Percentiles rank a stretch among this genome's conserved stretches.
Evolutionary conservation across 1,284 basidiomycete genomes (phyloP).

Genomic region (Veloboletus limbatus): DNA sequence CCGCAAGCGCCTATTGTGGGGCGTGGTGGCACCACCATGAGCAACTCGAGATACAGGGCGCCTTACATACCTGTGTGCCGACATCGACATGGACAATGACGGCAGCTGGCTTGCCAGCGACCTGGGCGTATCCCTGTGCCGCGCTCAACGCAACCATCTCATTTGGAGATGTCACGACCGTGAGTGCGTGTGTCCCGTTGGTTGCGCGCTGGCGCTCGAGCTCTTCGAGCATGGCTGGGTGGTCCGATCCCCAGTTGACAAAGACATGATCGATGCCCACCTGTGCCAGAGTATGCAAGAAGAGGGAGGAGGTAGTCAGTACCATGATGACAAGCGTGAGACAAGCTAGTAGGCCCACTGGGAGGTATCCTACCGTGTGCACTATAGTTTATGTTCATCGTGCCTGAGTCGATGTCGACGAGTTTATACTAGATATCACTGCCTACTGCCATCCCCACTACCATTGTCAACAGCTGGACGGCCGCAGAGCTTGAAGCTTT

Average conservation of each 20-base stretch:
- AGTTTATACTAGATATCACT: no score
- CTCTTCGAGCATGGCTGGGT: slow-evolving; percentile 68
- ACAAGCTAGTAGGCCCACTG: no score
- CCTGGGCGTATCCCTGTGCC: slow-evolving; percentile 68
- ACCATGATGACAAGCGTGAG: slow-evolving; percentile 28
- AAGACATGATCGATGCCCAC: slow-evolving; percentile 69
- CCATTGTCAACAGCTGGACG: no score
- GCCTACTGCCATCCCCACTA: no score
- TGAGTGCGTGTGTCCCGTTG: slow-evolving; percentile 40
- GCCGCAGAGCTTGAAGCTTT: no score
- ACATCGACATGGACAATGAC: slow-evolving; percentile 75
- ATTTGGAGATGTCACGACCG: slow-evolving; percentile 66
- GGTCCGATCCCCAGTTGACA: slow-evolving; percentile 75
- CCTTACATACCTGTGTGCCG: slow-evolving; percentile 64
- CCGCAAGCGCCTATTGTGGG: slow-evolving; percentile 63
- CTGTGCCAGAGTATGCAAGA: slow-evolving; percentile 53
- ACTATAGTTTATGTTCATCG: no score
- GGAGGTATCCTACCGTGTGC: no score
- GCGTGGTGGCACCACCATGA: not conserved
- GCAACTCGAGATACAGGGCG: no score
- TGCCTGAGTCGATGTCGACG: no score
- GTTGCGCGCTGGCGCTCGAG: slow-evolving; percentile 52
- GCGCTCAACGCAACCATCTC: slow-evolving; percentile 74
- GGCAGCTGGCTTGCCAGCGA: slow-evolving; percentile 61
- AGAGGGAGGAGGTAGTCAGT: slow-evolving; percentile 57